Conservation (phyloP, 31 red algal species). For the Endocladia muricata region DNA sequence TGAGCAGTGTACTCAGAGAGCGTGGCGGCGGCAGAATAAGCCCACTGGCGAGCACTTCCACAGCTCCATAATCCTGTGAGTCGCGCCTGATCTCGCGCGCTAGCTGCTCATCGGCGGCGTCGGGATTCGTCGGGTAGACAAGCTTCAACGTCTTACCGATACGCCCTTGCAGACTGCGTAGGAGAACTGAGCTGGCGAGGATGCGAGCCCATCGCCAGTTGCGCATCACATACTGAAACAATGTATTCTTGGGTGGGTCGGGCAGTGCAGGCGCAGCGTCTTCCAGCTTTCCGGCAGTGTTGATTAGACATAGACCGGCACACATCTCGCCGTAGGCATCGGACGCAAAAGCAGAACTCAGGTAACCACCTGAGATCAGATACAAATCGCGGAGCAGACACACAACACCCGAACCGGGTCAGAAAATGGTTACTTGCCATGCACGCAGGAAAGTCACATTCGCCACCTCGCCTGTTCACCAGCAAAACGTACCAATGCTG, state of each 20-base stretch:
- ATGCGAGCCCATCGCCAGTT: conserved; percentile 26
- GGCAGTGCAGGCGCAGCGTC: background rate
- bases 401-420: background rate
- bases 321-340: conserved; percentile 52
- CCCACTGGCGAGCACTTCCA: conserved; percentile 70
- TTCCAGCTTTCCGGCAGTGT: conserved; percentile 61
- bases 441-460: too few species aligned
- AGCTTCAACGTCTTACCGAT: conserved; percentile 58
- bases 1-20: conserved; percentile 38
- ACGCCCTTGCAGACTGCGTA: conserved; percentile 51
- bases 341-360: conserved; percentile 53
- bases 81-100: conserved; percentile 49
- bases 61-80: conserved; percentile 70
- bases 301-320: conserved; percentile 64
- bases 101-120: conserved; percentile 44
- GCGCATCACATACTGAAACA: conserved; percentile 37
- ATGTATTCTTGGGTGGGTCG: background rate
- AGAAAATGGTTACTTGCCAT: conserved; percentile 16
- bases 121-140: conserved; percentile 74
- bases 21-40: conserved; percentile 55
- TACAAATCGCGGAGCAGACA: background rate
- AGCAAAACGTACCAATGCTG: conserved; percentile 71
- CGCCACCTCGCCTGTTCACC: too few species aligned
- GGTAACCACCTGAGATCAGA: conserved; percentile 49
- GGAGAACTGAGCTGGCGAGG: conserved; percentile 26